Base-by-base conservation (phyloP, 257 asterid genomes). In the Buddleja alternifolia region DNA sequence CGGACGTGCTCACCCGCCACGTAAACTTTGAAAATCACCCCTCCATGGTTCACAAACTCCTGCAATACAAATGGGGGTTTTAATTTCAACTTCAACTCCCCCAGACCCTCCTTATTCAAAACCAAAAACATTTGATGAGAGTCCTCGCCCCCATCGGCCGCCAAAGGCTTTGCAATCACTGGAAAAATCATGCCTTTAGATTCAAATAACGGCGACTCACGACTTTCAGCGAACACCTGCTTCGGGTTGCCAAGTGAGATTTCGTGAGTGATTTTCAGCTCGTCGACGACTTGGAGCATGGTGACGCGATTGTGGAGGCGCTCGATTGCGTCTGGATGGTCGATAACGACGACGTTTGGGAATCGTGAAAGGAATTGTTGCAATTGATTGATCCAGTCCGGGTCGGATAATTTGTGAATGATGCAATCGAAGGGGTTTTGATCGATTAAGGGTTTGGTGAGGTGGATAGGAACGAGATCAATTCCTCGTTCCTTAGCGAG, bases 1-100 rank as follows among this genome's bases (percentile, higher is more conserved):
- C 69, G 81, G 25, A 87, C 80, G 60, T 84, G 83, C 60, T 66
- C 16, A 2, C 96, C 98, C 19, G 89, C 94, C 40, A 89, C 95
- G 32, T 92, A 92, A 3, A 92, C 89, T 45, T 92, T 92, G 84
- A 87, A 92, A 62, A 92, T 73, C 41, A 92, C 89, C 21, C 95
- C 98, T 19, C 96, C 98, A 63, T 92, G 98, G 73, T 87, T 92
- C 69, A 89, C 88, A 60, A 92, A 87, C 76, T 89, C 94, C 81
- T 92, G 98, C 81, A 92, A 63, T 8, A 92, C 90, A 48, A 89
- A 66, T 0, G 98, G 88, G 6, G 84, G 74, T 32, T 75, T 48
- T 47, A 82, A 36, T 4, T 83, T 71, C 54, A 84, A 36, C 5
- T 83, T 71, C 54, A 84, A 60, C 42, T 19, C 86, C 7, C 61